phyloP scores from a whole-genome alignment of 257 asterid genomes.

The Fraxinus quadrangulata region DNA sequence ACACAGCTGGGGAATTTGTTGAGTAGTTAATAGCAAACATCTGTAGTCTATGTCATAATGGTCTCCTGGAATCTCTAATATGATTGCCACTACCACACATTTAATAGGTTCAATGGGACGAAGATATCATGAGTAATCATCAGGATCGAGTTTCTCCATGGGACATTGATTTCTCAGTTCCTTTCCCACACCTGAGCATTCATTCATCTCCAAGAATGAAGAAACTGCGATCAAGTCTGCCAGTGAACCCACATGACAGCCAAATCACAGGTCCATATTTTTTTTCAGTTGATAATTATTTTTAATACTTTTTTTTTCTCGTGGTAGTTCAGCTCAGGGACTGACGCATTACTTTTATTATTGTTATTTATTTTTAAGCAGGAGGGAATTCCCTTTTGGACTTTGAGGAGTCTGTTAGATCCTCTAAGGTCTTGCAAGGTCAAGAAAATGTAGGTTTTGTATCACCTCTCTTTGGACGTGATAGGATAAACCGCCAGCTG shows the following conservation, averaged over 20 bases:
- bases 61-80: slow-evolving; percentile 8
- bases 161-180: slow-evolving; percentile 93
- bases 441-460: slow-evolving; percentile 84
- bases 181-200: slow-evolving; percentile 64
- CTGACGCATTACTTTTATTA: not conserved
- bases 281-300: slow-evolving; percentile 15
- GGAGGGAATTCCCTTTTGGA: slow-evolving; percentile 77
- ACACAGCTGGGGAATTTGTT: not conserved
- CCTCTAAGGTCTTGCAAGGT: slow-evolving; percentile 99
- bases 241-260: slow-evolving; percentile 57
- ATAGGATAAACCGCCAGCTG: slow-evolving; percentile 65
- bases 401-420: slow-evolving; percentile 84
- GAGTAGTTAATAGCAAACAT: not conserved
- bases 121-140: slow-evolving; percentile 65
- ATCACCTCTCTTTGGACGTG: slow-evolving; percentile 64
- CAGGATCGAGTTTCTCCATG: slow-evolving; percentile 96
- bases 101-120: slow-evolving; percentile 94
- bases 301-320: slow-evolving; percentile 10
- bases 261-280: slow-evolving; percentile 53
- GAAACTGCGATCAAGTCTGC: slow-evolving; percentile 68
- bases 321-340: slow-evolving; percentile 4
- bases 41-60: not conserved
- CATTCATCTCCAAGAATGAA: slow-evolving; percentile 84
- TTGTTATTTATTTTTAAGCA: slow-evolving; percentile 23
- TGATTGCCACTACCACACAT: slow-evolving; percentile 17